Percentiles rank a stretch among this genome's conserved stretches.
phyloP scores from a whole-genome alignment of 1,284 basidiomycete genomes.

The Cryptococcus hybrid region DNA sequence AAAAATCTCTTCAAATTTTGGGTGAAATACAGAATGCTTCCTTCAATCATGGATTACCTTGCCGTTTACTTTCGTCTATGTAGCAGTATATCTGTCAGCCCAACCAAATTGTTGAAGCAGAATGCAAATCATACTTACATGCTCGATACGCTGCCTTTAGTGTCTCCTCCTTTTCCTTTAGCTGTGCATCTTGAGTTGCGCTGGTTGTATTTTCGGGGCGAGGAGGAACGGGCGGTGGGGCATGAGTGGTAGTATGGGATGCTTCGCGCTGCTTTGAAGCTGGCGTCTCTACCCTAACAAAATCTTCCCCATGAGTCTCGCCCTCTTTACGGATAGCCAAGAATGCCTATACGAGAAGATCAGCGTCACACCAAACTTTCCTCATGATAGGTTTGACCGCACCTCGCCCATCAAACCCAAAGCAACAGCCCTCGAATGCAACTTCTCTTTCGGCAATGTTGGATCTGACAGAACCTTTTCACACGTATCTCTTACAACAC shows the following conservation, averaged over 20 bases:
- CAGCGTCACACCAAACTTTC: not conserved
- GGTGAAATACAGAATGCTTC: too few species aligned
- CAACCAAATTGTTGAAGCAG: too few species aligned
- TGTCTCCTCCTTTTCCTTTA: constrained; percentile 23
- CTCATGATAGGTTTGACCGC: constrained; percentile 52
- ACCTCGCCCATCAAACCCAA: constrained; percentile 79
- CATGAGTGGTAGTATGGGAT: constrained; percentile 3
- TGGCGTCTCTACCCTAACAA: constrained; percentile 74
- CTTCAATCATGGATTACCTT: too few species aligned
- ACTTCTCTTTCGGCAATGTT: constrained; percentile 56
- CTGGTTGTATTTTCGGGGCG: constrained; percentile 4
- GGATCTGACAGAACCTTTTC: constrained; percentile 70
- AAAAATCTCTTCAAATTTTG: too few species aligned
- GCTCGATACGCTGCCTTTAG: constrained; percentile 33
- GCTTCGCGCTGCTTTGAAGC: constrained; percentile 50
- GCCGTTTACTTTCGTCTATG: too few species aligned
- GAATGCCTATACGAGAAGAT: constrained; percentile 34
- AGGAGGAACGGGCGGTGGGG: constrained; percentile 10
- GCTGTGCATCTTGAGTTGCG: constrained; percentile 5
- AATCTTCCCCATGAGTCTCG: constrained; percentile 58
- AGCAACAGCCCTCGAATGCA: constrained; percentile 72
- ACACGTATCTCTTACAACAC: constrained; percentile 88
- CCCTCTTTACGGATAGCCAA: constrained; percentile 64
- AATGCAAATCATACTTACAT: constrained; percentile 19
- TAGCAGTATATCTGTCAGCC: too few species aligned